Percentiles rank a stretch among this genome's conserved stretches.
Conservation (phyloP, 768 basidiomycete genomes). For the Dendrothele bispora region DNA sequence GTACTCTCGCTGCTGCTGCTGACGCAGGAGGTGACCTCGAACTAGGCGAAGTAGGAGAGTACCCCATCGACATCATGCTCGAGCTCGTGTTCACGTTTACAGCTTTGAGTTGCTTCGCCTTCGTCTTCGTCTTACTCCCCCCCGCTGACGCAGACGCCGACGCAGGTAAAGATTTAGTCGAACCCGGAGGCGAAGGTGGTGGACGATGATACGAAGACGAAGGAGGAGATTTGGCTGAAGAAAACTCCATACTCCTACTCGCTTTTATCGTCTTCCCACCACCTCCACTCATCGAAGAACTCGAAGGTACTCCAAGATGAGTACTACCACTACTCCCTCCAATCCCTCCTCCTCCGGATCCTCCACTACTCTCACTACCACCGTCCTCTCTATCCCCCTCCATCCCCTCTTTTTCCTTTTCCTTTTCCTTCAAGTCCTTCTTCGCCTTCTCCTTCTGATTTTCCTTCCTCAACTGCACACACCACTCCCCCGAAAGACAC, state of each 20-base stretch:
- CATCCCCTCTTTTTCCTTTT: neutral
- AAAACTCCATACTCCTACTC: conserved; percentile 66
- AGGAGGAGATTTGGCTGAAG: neutral
- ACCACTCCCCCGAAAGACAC: conserved; percentile 87
- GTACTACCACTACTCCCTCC: conserved; percentile 13
- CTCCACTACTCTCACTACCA: conserved; percentile 11
- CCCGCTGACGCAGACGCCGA: too few relatives aligned
- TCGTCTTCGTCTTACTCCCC: too few relatives aligned
- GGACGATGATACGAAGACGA: conserved; percentile 16
- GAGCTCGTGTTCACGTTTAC: too few relatives aligned
- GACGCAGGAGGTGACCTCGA: too few relatives aligned
- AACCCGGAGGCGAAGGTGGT: conserved; percentile 30
- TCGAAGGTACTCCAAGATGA: conserved; percentile 21
- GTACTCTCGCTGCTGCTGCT: too few relatives aligned
- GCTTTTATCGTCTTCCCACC: conserved; percentile 48
- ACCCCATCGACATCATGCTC: too few relatives aligned
- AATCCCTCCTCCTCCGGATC: too few relatives aligned
- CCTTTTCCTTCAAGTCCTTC: too few relatives aligned
- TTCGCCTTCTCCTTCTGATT: too few relatives aligned
- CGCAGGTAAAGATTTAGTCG: too few relatives aligned
- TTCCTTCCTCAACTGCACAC: conserved; percentile 60
- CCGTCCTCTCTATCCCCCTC: neutral
- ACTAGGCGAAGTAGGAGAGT: conserved; percentile 19
- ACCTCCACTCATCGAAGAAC: neutral
- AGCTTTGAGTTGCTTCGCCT: too few relatives aligned